Evolutionary conservation across 495 filamentous ascomycete species (phyloP).

Genomic region (Eremomyces bilateralis): DNA sequence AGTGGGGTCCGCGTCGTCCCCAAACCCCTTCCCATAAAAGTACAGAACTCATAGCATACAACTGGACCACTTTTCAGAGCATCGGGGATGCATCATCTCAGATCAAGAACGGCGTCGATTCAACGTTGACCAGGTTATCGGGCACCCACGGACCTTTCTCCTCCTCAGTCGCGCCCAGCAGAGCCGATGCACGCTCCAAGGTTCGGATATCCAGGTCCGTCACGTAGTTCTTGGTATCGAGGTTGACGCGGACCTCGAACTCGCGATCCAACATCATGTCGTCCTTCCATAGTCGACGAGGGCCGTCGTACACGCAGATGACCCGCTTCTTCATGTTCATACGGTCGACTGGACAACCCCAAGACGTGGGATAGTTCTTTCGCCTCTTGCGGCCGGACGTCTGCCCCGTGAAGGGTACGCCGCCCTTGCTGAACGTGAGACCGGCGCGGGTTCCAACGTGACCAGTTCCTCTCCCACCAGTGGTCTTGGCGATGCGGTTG

Average conservation of each 20-base stretch:
- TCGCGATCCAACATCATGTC: constrained; percentile 97
- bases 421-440: constrained; percentile 24
- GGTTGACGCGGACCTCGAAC: constrained; percentile 63
- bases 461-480: constrained; percentile 16
- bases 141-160: constrained; percentile 68
- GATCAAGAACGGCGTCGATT: no score
- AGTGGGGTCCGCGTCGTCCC: no score
- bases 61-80: no score
- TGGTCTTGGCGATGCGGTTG: constrained; percentile 22
- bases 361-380: constrained; percentile 76
- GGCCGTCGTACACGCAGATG: constrained; percentile 78
- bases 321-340: constrained; percentile 98
- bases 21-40: no score
- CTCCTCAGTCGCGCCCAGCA: constrained; percentile 52
- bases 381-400: constrained; percentile 57
- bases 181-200: constrained; percentile 61
- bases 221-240: constrained; percentile 48
- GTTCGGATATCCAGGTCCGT: constrained; percentile 91
- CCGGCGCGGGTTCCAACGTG: constrained; percentile 13
- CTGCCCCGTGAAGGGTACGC: constrained; percentile 27
- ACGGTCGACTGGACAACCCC: constrained; percentile 74
- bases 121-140: constrained; percentile 18
- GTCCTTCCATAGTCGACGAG: constrained; percentile 78
- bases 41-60: no score
- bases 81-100: no score